phyloP scores from a whole-genome alignment of 2,329 filamentous ascomycete genomes.

The Drechslerella coelobrocha region DNA sequence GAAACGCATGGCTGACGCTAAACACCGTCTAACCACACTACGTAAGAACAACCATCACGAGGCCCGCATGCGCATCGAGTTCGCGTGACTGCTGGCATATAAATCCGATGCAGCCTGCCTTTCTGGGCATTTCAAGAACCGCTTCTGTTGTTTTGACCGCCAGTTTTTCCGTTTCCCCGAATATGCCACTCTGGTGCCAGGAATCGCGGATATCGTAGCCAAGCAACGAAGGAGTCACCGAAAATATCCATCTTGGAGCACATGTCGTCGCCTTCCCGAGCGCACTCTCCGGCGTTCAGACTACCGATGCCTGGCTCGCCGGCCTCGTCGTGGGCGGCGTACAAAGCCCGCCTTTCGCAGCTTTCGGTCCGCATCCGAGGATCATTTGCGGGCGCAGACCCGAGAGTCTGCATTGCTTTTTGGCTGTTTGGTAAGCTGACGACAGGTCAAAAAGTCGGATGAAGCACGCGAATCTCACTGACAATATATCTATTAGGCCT shows the following conservation, averaged over 20 bases:
- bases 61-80: not conserved
- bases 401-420: conserved; percentile 78
- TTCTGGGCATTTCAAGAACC: not conserved
- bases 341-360: conserved; percentile 65
- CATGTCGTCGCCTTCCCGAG: conserved; percentile 11
- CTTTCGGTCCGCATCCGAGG: conserved; percentile 60
- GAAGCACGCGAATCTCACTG: conserved; percentile 12
- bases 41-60: conserved; percentile 16
- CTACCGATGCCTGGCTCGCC: conserved; percentile 67
- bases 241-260: not conserved
- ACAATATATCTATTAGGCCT: conserved; percentile 65
- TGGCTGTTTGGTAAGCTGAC: conserved; percentile 82
- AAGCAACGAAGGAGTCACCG: not conserved
- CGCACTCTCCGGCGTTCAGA: conserved; percentile 53
- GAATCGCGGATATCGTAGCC: not conserved
- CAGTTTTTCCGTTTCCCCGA: not conserved
- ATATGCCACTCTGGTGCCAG: not conserved
- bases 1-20: not conserved
- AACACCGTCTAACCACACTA: conserved; percentile 12
- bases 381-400: conserved; percentile 72
- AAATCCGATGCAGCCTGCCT: not conserved
- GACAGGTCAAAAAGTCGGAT: conserved; percentile 11
- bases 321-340: conserved; percentile 75
- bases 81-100: not conserved
- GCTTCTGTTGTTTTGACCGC: not conserved